phyloP scores from a whole-genome alignment of 2,329 filamentous ascomycete genomes.

The Coniochaeta prunicola region DNA sequence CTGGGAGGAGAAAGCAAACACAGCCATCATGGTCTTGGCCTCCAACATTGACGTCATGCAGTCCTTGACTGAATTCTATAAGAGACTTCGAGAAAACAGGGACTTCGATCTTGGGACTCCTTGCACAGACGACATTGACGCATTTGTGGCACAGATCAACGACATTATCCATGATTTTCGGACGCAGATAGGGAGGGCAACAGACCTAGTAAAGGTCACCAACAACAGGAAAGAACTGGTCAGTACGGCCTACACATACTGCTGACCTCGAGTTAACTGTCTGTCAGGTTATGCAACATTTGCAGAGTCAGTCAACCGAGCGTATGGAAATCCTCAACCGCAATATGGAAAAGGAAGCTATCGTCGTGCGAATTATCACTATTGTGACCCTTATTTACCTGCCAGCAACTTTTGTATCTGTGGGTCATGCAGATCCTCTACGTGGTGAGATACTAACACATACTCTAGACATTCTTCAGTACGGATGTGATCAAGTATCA shows the following conservation, averaged over 20 bases:
- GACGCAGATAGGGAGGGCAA: conserved; percentile 26
- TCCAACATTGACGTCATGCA: conserved; percentile 28
- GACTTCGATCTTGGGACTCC: conserved; percentile 13
- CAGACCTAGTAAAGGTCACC: conserved; percentile 24
- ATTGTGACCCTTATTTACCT: conserved; percentile 20
- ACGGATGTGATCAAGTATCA: conserved; percentile 15
- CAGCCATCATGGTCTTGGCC: conserved; percentile 26
- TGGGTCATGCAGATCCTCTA: neutral
- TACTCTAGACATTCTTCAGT: conserved; percentile 11
- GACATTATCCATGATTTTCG: conserved; percentile 26
- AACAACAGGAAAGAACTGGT: conserved; percentile 26
- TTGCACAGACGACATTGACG: conserved; percentile 16
- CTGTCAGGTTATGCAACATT: conserved; percentile 22
- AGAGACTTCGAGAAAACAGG: conserved; percentile 11
- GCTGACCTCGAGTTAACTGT: neutral
- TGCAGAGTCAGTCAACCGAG: conserved; percentile 22
- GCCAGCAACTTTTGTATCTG: conserved; percentile 18
- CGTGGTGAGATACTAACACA: neutral
- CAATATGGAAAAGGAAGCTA: conserved; percentile 17
- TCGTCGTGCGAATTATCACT: conserved; percentile 19
- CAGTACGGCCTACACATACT: neutral
- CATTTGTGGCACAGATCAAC: conserved; percentile 20
- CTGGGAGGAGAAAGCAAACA: conserved; percentile 27
- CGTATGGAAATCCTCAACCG: conserved; percentile 19
- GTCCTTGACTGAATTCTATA: conserved; percentile 21